phyloP scores from a whole-genome alignment of 1,284 basidiomycete species.

The Anthracocystis panici-leucophaei region DNA sequence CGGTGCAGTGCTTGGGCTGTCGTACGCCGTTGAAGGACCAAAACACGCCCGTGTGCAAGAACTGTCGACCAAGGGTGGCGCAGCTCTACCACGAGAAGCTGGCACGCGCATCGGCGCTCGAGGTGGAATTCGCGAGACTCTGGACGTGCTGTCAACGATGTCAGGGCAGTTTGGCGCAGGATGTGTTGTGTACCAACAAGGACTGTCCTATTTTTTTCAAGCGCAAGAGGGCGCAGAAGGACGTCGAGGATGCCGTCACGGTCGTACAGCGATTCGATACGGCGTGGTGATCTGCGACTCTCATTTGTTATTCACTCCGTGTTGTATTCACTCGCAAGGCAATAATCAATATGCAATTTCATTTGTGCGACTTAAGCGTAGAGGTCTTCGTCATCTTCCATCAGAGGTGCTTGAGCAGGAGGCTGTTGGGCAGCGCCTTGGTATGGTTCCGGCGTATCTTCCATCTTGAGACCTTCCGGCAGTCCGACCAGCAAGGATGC shows the following conservation, averaged over 20 bases:
- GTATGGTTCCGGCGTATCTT: too few species aligned
- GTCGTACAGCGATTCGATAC: conserved; percentile 62
- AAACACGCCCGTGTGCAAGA: conserved; percentile 65
- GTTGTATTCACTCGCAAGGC: not conserved
- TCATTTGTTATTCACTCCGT: not conserved
- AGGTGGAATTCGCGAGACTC: conserved; percentile 66
- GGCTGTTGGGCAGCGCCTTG: too few species aligned
- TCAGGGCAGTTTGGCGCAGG: conserved; percentile 73
- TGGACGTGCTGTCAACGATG: conserved; percentile 70
- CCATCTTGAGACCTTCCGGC: too few species aligned
- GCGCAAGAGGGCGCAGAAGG: conserved; percentile 72
- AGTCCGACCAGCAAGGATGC: too few species aligned
- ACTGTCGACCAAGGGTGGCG: conserved; percentile 60
- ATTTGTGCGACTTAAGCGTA: not conserved
- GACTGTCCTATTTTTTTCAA: conserved; percentile 99
- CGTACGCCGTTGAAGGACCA: conserved; percentile 66
- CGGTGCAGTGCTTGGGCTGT: conserved; percentile 66
- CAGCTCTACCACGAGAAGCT: conserved; percentile 68
- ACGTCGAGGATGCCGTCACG: conserved; percentile 58
- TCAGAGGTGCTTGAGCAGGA: too few species aligned
- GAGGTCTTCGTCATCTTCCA: too few species aligned
- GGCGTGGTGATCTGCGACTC: conserved; percentile 31
- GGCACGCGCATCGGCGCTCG: conserved; percentile 53
- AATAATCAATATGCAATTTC: not conserved
- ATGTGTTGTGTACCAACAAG: conserved; percentile 94